Base-by-base conservation (phyloP, 495 filamentous ascomycete species). In the Penicillium lividum region DNA sequence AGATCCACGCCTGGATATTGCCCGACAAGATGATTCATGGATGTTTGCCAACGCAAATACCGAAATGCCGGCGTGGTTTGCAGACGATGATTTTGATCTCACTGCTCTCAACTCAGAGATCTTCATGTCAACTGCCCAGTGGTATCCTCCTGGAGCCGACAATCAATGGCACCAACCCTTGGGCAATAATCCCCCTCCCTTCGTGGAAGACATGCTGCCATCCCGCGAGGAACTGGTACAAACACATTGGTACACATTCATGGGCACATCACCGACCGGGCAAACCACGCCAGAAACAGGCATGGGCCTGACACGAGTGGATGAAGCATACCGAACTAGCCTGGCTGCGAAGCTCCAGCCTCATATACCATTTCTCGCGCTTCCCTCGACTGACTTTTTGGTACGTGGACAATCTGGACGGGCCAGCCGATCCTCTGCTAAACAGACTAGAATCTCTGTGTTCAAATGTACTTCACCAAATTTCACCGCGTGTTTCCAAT, bases 401-500 rank as follows among this genome's bases (percentile, higher is more conserved):
- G 64, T 67, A 36, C 9, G 15, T 40, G 10, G 1, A 3, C 7
- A 11, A 4, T 13, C 38, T 40, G 1, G 34, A 33, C 8, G 30
- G 8, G 8, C 10, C 8, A 38, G 3, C 11, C 11, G 1, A 38
- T 40, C n/a, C 38, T 0, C 15, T 3, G 15, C 15, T 40, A 5
- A 40, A n/a, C 3, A n/a, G 1, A 16, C 7, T 40, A 66, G 62
- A 72, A 72, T 51, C 25, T 73, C 15, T 68, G 64, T 29, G 59
- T 70, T n/a, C 67, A 66, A 49, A 57, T 67, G 51, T 73, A 65
- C 47, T 73, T 73, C 50, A 70, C 69, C 0, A 36, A 51, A 18
- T 73, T 70, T 33, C 59, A 68, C 42, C 59, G 60, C 0, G 57
- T 66, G 5, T 73, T 73, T 45, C 71, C 71, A 0, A 53, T 73